Evolutionary conservation across 2,329 filamentous ascomycete species (phyloP).

Genomic region (Colletotrichum endophyticum): DNA sequence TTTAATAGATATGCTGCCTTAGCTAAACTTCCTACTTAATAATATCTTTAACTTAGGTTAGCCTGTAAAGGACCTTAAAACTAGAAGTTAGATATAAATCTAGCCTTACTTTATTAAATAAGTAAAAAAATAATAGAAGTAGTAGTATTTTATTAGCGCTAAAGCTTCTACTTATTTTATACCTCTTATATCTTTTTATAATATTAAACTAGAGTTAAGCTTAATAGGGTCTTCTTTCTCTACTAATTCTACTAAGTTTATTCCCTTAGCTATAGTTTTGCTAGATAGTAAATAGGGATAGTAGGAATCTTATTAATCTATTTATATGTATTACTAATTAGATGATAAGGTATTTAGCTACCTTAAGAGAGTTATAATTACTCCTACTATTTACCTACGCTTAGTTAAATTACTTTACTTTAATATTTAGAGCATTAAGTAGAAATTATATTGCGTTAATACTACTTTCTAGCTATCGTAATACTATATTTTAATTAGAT

Average conservation of each 20-base stretch:
- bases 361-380: no score
- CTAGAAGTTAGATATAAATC: neutral
- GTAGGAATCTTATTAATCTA: neutral
- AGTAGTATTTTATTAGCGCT: conserved; percentile 24
- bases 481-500: no score
- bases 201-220: conserved; percentile 48
- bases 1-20: no score
- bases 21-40: neutral
- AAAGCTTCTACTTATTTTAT: conserved; percentile 44
- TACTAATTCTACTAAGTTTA: conserved; percentile 26
- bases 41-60: neutral
- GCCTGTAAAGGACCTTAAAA: conserved; percentile 33
- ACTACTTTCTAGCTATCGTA: no score
- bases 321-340: no score
- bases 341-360: no score
- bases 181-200: conserved; percentile 46
- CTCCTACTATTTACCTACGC: no score
- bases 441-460: no score
- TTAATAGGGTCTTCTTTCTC: conserved; percentile 44
- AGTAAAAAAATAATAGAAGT: neutral
- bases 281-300: neutral
- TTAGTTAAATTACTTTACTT: no score
- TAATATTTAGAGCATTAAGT: no score
- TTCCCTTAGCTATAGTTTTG: neutral
- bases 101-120: conserved; percentile 40